Evolutionary conservation across 2,329 filamentous ascomycete species (phyloP), one percentile per base, ranked within the genome.

Genomic region (Botrytis fabae): DNA sequence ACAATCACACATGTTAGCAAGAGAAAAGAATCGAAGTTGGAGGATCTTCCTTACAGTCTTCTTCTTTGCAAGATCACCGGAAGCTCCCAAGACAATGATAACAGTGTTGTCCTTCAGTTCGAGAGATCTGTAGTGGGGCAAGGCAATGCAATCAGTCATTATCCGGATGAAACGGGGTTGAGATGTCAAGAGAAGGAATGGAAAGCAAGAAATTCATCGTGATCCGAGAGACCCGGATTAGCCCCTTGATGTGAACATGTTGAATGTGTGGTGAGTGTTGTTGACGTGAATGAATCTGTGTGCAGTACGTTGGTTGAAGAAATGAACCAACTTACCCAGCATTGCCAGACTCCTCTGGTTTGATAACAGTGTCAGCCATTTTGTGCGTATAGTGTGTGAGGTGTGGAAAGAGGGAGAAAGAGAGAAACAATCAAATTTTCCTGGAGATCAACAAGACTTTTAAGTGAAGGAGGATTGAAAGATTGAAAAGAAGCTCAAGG

Each of bases 101-200:
- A 95, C 90, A 77, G 96, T 99, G 88, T 99, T 97, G 82, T 98
- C 94, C 88, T 98, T 99, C 82, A 99, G 91, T 90, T 99, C 96
- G 84, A 97, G 88, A 81, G 90, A 91, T 82, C 94, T 97, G 54
- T 61, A 70, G 83, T 78, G 74, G 77, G 77, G 74, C 74, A 75
- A 59, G 28, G 22, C 73, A 77, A 74, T 73, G 48, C 73, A 77
- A 74, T 73, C 61, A 73, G 71, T 59, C 38, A 69, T 73, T 61
- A 79, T 86, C 81, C 86, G 81, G 82, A 79, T 82, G 9, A 60
- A 48, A 60, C 10, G 38, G 48, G 44, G 28, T 59, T 62, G 57
- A 63, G 40, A n/a, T 12, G 44, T 54, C 28, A 22, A 38, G 25
- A 70, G 54, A 59, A 28, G 66, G 46, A 57, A 57, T 38, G 12